A percentile compares a stretch with the other conserved stretches of the same genome.
Evolutionary conservation across 2,329 filamentous ascomycete species (phyloP).

Genomic region (Alternaria sp.): DNA sequence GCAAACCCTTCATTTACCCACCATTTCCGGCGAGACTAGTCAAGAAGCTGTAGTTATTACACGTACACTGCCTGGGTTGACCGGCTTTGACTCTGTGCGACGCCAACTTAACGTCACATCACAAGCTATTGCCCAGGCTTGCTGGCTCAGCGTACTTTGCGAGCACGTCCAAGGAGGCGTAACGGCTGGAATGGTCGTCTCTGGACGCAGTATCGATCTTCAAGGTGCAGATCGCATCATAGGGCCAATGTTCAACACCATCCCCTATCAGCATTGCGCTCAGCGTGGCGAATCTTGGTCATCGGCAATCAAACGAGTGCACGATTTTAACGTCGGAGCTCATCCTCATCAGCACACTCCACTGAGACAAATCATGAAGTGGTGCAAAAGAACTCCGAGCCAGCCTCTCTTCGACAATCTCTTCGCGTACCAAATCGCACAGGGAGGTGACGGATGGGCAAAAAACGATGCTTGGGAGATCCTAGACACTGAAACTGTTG

Average conservation of each 20-base stretch:
- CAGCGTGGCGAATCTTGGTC: conserved; percentile 61
- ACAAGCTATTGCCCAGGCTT: conserved; percentile 78
- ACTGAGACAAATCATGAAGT: conserved; percentile 80
- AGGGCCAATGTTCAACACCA: conserved; percentile 88
- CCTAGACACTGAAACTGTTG: conserved; percentile 49
- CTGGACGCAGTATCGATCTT: conserved; percentile 75
- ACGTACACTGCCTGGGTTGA: conserved; percentile 54
- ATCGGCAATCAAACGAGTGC: conserved; percentile 67
- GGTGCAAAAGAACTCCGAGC: conserved; percentile 65
- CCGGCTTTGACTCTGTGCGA: conserved; percentile 56
- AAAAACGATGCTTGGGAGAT: conserved; percentile 60
- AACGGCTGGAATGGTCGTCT: conserved; percentile 76
- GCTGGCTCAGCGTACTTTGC: conserved; percentile 71
- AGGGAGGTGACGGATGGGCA: conserved; percentile 26
- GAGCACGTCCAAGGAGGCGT: conserved; percentile 56
- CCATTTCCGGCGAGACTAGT: conserved; percentile 23
- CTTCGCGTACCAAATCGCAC: conserved; percentile 75
- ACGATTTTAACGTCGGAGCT: conserved; percentile 71
- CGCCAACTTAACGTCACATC: conserved; percentile 72
- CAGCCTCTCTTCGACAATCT: conserved; percentile 72
- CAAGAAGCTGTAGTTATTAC: conserved; percentile 29
- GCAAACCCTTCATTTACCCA: conserved; percentile 41
- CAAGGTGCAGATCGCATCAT: conserved; percentile 70
- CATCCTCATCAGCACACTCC: conserved; percentile 80
- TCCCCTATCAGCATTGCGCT: conserved; percentile 70